A percentile compares a stretch with the other conserved stretches of the same genome.
Evolutionary conservation across 257 asterid species (phyloP).

Genomic region (Perilla frutescens): DNA sequence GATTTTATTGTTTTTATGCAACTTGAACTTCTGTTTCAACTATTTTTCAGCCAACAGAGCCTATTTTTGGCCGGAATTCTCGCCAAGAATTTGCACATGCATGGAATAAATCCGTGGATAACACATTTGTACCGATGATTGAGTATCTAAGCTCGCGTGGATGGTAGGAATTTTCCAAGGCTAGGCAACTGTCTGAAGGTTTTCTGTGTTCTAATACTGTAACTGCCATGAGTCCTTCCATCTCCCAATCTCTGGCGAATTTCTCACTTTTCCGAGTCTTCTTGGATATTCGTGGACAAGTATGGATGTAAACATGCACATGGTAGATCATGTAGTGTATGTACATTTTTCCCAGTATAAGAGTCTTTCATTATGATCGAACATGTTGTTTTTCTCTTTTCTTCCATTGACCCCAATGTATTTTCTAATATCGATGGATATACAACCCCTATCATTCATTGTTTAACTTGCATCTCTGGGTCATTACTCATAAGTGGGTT

Average conservation of each 20-base stretch:
- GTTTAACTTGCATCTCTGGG: constrained; percentile 4
- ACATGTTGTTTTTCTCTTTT: neutral
- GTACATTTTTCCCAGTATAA: constrained; percentile 3
- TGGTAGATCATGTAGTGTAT: constrained; percentile 30
- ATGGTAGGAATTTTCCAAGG: constrained; percentile 46
- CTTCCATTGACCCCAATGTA: neutral
- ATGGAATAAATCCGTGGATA: constrained; percentile 64
- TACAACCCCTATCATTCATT: neutral
- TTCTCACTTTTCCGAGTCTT: constrained; percentile 18
- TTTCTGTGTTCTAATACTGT: constrained; percentile 18
- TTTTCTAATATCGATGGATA: neutral
- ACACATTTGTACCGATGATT: constrained; percentile 50
- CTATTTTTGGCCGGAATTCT: constrained; percentile 50
- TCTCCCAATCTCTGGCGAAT: constrained; percentile 1
- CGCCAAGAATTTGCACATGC: constrained; percentile 53
- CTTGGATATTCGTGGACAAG: constrained; percentile 4
- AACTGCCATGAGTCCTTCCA: constrained; percentile 21
- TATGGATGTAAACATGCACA: neutral
- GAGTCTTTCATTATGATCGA: neutral
- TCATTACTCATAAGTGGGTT: neutral
- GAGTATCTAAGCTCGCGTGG: constrained; percentile 62
- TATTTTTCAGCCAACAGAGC: constrained; percentile 48
- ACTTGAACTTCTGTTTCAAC: constrained; percentile 8
- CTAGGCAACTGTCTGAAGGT: constrained; percentile 9
- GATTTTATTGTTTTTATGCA: neutral